Evolutionary conservation across 768 basidiomycete genomes (phyloP).

Genomic region (Amanita rubescens): DNA sequence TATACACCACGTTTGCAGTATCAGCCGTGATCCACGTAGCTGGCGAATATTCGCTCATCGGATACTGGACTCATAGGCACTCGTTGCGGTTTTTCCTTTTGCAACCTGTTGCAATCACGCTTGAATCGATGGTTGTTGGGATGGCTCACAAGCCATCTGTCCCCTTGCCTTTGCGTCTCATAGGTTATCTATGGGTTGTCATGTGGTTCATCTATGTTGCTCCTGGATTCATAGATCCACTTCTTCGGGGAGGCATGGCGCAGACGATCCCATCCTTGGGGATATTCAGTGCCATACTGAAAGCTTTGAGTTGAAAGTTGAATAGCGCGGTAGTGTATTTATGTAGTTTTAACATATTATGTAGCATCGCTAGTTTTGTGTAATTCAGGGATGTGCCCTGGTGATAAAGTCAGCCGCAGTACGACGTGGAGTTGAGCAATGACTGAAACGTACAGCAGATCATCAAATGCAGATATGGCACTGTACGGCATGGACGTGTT

Average conservation of each 20-base stretch:
- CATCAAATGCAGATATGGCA: too few species aligned
- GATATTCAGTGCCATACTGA: background rate
- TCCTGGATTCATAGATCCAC: background rate
- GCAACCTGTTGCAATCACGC: constrained; percentile 27
- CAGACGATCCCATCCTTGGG: background rate
- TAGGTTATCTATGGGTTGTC: background rate
- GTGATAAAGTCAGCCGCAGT: too few species aligned
- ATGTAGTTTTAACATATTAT: too few species aligned
- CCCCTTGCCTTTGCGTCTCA: background rate
- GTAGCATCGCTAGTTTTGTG: too few species aligned
- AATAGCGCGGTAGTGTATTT: too few species aligned
- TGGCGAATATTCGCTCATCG: constrained; percentile 25
- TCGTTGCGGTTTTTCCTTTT: constrained; percentile 20
- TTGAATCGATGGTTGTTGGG: constrained; percentile 23
- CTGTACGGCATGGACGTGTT: too few species aligned
- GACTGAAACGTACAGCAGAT: too few species aligned
- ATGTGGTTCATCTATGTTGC: background rate
- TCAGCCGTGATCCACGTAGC: constrained; percentile 24
- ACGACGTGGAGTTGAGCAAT: too few species aligned
- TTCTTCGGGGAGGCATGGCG: background rate
- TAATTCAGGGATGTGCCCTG: too few species aligned
- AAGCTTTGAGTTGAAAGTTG: too few species aligned
- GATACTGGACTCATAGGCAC: constrained; percentile 5
- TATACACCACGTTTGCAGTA: constrained; percentile 23
- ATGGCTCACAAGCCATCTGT: constrained; percentile 12